These are phyloP conservation scores for Fusarium sororula DNA, from an alignment of 2,329 filamentous ascomycete species.

Conservation along the genomic window DNA sequence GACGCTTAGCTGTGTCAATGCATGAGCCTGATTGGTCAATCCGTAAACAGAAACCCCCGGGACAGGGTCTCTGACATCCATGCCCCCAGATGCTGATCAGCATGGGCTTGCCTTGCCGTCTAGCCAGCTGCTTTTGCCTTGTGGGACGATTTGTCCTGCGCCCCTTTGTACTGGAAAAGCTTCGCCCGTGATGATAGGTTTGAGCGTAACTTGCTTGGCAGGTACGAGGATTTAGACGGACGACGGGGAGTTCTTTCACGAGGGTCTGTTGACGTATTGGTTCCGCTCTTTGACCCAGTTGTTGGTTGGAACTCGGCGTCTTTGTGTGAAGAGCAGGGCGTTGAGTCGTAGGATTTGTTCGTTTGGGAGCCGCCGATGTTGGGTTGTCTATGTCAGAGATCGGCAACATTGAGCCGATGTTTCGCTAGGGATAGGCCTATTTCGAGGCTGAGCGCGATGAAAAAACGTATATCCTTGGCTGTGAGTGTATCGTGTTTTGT, in stretches of 20 bases:
- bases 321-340: conserved; percentile 3
- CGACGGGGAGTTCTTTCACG: not conserved
- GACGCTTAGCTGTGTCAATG: not conserved
- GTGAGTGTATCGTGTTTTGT: not conserved
- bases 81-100: conserved; percentile 19
- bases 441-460: conserved; percentile 21
- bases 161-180: conserved; percentile 2
- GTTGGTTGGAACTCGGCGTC: conserved; percentile 1
- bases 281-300: not conserved
- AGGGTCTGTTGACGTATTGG: not conserved
- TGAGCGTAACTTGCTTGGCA: conserved; percentile 17
- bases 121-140: conserved; percentile 8
- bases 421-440: conserved; percentile 10
- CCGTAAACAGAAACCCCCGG: conserved; percentile 23
- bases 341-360: not conserved
- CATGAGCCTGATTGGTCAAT: conserved; percentile 3
- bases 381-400: conserved; percentile 3
- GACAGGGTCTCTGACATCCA: conserved; percentile 9
- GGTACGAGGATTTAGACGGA: conserved; percentile 2
- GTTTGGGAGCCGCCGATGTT: not conserved
- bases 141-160: conserved; percentile 12
- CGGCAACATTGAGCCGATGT: conserved; percentile 20
- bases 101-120: not conserved
- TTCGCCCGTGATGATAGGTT: conserved; percentile 11
- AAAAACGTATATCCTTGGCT: conserved; percentile 21